Conservation (phyloP, 2,329 filamentous ascomycete genomes). For the Juglanconis juglandina region DNA sequence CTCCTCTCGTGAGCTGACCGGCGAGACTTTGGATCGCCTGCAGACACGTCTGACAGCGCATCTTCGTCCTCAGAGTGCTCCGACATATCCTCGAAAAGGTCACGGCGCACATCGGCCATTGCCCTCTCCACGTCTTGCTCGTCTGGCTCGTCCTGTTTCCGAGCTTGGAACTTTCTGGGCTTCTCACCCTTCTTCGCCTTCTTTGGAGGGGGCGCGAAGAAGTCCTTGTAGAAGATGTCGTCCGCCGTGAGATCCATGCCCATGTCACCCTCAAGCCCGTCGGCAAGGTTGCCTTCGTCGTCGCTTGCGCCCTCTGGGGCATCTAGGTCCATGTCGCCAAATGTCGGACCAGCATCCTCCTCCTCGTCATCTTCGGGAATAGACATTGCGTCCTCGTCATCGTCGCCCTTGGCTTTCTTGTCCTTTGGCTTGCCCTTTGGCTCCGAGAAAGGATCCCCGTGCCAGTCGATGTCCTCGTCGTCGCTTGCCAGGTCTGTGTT, state of each 20-base stretch:
- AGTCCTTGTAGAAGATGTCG: constrained; percentile 85
- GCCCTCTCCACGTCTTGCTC: constrained; percentile 73
- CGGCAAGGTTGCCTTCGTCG: constrained; percentile 52
- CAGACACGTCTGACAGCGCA: constrained; percentile 62
- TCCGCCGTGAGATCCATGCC: constrained; percentile 69
- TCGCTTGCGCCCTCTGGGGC: constrained; percentile 66
- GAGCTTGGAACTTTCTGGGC: constrained; percentile 37
- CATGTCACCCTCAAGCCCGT: constrained; percentile 49
- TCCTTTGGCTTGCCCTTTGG: constrained; percentile 27
- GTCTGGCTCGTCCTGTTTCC: constrained; percentile 42
- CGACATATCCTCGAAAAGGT: constrained; percentile 79
- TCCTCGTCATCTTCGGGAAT: constrained; percentile 51
- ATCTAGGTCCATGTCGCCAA: constrained; percentile 74
- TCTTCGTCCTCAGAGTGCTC: constrained; percentile 64
- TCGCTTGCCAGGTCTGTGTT: constrained; percentile 73
- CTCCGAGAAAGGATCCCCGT: constrained; percentile 64
- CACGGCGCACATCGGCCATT: constrained; percentile 81
- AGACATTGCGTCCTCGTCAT: constrained; percentile 26
- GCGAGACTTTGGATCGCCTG: constrained; percentile 67
- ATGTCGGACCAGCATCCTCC: constrained; percentile 77
- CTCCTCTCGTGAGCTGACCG: constrained; percentile 82
- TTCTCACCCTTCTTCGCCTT: constrained; percentile 58
- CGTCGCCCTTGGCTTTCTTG: constrained; percentile 25
- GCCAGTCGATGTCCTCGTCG: constrained; percentile 87
- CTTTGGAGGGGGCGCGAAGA: constrained; percentile 80